Percentiles rank a stretch among this genome's conserved stretches.
Conservation (phyloP, 441 rosid species). For the Brassica hybrid region DNA sequence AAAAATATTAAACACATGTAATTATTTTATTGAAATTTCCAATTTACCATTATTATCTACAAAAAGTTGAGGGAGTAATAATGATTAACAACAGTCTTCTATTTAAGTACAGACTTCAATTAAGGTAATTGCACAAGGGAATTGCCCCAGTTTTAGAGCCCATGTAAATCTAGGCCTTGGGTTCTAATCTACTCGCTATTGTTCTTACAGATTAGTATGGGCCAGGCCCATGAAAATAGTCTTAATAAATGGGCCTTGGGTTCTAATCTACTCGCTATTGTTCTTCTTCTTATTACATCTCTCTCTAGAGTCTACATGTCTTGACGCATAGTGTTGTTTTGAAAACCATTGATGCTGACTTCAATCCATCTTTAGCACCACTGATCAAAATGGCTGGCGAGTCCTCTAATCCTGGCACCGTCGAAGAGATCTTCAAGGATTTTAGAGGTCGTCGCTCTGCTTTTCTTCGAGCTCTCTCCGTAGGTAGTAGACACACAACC, state of each 20-base stretch:
- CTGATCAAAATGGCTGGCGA: constrained; percentile 54
- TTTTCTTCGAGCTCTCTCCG: constrained; percentile 77
- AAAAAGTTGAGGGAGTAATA: not conserved
- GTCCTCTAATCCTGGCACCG: constrained; percentile 82
- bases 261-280: not conserved
- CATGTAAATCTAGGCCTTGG: too few relatives aligned
- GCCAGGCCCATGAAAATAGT: constrained; percentile 31
- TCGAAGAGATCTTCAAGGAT: constrained; percentile 94
- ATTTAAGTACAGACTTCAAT: not conserved
- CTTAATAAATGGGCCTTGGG: not conserved
- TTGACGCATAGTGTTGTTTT: constrained; percentile 24
- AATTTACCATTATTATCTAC: too few relatives aligned
- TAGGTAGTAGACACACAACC: constrained; percentile 45
- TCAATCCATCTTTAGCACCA: constrained; percentile 17
- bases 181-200: too few relatives aligned
- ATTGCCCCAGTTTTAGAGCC: too few relatives aligned
- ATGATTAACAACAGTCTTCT: not conserved
- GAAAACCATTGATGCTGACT: constrained; percentile 26
- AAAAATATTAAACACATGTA: too few relatives aligned
- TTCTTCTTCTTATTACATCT: not conserved
- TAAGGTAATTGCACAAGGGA: too few relatives aligned
- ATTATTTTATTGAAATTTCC: too few relatives aligned
- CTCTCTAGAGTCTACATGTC: not conserved
- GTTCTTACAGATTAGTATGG: constrained; percentile 1
- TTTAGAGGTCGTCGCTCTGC: constrained; percentile 68